Conservation (phyloP, 108 stramenopile genomes). For the Nitzschia sp. region DNA sequence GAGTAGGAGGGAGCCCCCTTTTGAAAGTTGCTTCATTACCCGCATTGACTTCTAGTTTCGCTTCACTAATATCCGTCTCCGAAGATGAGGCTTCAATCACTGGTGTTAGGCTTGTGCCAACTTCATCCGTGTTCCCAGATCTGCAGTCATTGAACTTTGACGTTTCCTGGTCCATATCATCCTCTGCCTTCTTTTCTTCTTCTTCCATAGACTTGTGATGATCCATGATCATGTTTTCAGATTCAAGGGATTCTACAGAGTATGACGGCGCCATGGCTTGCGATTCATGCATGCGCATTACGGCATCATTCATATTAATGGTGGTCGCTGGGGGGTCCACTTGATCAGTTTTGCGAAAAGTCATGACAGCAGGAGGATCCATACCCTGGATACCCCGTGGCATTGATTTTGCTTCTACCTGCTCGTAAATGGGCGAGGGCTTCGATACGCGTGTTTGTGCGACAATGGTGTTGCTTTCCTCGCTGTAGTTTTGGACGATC, state of each 20-base stretch:
- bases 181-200: slow-evolving; percentile 36
- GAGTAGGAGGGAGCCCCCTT: too few relatives aligned
- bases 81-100: slow-evolving; percentile 10
- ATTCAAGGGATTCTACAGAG: slow-evolving; percentile 16
- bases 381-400: background rate
- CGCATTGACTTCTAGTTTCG: too few relatives aligned
- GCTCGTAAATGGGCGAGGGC: slow-evolving; percentile 29
- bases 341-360: background rate
- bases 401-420: slow-evolving; percentile 10
- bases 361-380: slow-evolving; percentile 27
- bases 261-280: slow-evolving; percentile 12
- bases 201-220: slow-evolving; percentile 4
- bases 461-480: background rate
- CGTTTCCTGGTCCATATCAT: slow-evolving; percentile 30
- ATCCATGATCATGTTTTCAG: background rate
- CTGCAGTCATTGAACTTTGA: too few relatives aligned
- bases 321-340: slow-evolving; percentile 23
- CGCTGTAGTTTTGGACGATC: background rate
- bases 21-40: too few relatives aligned
- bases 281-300: slow-evolving; percentile 13
- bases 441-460: slow-evolving; percentile 16
- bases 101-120: slow-evolving; percentile 2
- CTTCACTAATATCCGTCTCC: slow-evolving; percentile 1
- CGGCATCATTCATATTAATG: background rate
- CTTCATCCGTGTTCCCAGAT: background rate